phyloP scores from a whole-genome alignment of 352 stramenopile genomes.

The Salisapilia sapeloensis region DNA sequence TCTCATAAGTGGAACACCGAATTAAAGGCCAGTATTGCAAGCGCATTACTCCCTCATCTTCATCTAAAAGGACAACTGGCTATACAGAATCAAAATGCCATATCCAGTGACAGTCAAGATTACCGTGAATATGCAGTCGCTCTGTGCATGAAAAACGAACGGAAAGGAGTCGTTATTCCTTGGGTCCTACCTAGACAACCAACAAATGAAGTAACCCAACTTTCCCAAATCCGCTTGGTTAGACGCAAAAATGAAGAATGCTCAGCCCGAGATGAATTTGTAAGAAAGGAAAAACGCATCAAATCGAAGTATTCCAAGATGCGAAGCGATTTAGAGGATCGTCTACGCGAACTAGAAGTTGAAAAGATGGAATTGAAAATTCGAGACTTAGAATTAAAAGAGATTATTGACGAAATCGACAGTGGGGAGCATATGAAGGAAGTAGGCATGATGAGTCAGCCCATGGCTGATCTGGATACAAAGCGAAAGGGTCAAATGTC shows the following conservation, averaged over 20 bases:
- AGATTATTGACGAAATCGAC: constrained; percentile 43
- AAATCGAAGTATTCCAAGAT: too few relatives aligned
- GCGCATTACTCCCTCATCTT: constrained; percentile 14
- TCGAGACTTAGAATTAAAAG: constrained; percentile 15
- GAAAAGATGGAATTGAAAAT: constrained; percentile 6
- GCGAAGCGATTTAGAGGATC: too few relatives aligned
- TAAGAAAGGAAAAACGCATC: constrained; percentile 1
- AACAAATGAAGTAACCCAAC: constrained; percentile 10
- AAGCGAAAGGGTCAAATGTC: too few relatives aligned
- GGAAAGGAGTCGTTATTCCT: constrained; percentile 4
- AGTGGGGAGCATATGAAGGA: constrained; percentile 11
- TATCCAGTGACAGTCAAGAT: background rate
- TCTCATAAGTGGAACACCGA: constrained; percentile 24
- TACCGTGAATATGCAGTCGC: constrained; percentile 11
- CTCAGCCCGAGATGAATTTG: constrained; percentile 6
- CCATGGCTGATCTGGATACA: too few relatives aligned
- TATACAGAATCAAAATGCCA: background rate
- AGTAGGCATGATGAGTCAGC: too few relatives aligned
- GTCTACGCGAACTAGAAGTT: constrained; percentile 2
- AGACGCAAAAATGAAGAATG: constrained; percentile 2
- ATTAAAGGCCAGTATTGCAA: constrained; percentile 23
- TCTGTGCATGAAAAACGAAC: constrained; percentile 15
- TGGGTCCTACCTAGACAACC: constrained; percentile 11
- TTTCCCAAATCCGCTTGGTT: constrained; percentile 2
- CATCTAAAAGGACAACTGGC: constrained; percentile 9